Base-by-base conservation (phyloP, 225 moss, liverwort and hornwort genomes). In the Rhytidiadelphus loreus region DNA sequence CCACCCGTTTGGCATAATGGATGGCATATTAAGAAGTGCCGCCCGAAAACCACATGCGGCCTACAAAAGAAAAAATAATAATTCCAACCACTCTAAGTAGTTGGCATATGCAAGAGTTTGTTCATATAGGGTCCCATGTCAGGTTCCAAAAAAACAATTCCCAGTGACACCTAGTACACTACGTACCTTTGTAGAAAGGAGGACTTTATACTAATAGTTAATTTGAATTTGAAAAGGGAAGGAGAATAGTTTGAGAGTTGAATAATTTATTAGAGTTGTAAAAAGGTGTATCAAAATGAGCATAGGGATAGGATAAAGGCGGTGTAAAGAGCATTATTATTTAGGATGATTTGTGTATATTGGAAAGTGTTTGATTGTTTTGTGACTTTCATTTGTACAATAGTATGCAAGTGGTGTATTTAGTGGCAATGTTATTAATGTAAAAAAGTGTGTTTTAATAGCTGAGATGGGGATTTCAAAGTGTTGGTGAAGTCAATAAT, bases 251-350 rank as follows among this genome's bases (percentile, higher is more conserved):
- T n/a, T 43, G 71, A 28, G 9, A 44, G 3, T 26, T 72, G 28
- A 8, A 72, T 43, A 72, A 16, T 72, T 44, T 16, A 2, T 28
- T 30, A 30, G 1, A 30, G 19, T 28, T 70, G 14, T 13, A 7
- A 4, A 39, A 69, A 28, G 9, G 9, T 72, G 2, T 72, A 12
- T 28, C 46, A 7, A 46, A 0, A 28, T 72, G 44, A 44, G 28
- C 6, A 4, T 30, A 29, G 4, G 0, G 2, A 0, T 32, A 30
- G 5, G 48, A 1, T n/a, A n/a, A n/a, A n/a, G n/a, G n/a, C n/a
- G n/a, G n/a, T n/a, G n/a, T n/a, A 18, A 30, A 30, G 2, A 74
- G 1, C 19, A 48, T 19, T 32, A 32, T 48, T 48, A 0, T 73
- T 43, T 17, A 16, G 10, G 29, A 72, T 72, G 16, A 72, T 72